These are phyloP conservation scores for Neurospora sp. DNA, from an alignment of 2,329 filamentous ascomycete species.

Conservation along the genomic window DNA sequence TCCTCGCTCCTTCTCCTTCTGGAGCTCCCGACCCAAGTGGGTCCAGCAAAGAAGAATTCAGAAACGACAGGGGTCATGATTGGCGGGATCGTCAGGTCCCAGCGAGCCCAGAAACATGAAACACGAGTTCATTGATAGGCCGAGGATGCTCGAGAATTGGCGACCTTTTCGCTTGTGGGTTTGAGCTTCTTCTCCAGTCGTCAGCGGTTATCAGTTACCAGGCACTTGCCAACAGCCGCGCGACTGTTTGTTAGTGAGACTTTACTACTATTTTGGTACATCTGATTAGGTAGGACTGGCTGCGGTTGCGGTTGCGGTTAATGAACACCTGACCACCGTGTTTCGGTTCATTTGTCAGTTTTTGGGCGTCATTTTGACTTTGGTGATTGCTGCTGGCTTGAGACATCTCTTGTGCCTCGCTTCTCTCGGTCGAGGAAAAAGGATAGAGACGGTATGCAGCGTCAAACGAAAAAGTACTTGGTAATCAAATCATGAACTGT, in stretches of 20 bases:
- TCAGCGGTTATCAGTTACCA: neutral
- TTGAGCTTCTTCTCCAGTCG: neutral
- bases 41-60: neutral
- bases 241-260: neutral
- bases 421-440: neutral
- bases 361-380: neutral
- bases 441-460: neutral
- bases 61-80: neutral
- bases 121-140: neutral
- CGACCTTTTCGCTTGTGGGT: neutral
- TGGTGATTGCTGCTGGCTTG: neutral
- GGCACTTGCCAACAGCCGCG: neutral
- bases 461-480: neutral
- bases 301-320: neutral
- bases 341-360: neutral
- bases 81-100: neutral
- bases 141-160: neutral
- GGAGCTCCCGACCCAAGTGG: neutral
- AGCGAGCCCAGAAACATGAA: neutral
- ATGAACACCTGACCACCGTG: neutral
- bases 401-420: neutral
- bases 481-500: neutral
- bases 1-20: neutral
- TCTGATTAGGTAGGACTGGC: neutral
- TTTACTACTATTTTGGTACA: neutral